Evolutionary conservation across 768 basidiomycete species (phyloP).

Genomic region (Exidia glandulosa): DNA sequence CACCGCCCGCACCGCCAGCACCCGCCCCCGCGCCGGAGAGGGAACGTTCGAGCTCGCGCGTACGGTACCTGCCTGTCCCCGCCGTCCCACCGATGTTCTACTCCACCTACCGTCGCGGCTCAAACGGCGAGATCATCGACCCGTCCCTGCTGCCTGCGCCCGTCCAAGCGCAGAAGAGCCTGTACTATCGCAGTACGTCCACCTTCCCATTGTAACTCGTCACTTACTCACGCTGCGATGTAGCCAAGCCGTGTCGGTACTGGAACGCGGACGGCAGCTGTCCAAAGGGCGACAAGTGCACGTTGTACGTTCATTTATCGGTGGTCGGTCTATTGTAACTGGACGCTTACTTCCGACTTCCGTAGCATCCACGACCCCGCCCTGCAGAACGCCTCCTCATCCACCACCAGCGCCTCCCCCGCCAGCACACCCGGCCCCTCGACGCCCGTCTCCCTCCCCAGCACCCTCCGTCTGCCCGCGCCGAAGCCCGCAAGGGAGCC

Average conservation of each 20-base stretch:
- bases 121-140: neutral
- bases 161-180: neutral
- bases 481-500: slow-evolving; percentile 32
- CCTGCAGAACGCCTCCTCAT: slow-evolving; percentile 5
- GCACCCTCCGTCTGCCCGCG: slow-evolving; percentile 19
- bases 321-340: neutral
- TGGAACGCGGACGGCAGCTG: slow-evolving; percentile 35
- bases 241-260: slow-evolving; percentile 54
- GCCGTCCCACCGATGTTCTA: neutral
- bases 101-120: neutral
- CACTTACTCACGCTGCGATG: no score
- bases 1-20: neutral
- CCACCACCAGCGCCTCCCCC: slow-evolving; percentile 3
- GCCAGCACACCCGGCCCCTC: neutral
- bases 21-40: neutral
- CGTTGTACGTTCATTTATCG: slow-evolving; percentile 35
- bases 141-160: neutral
- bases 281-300: slow-evolving; percentile 43
- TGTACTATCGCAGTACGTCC: slow-evolving; percentile 1
- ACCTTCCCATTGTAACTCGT: no score
- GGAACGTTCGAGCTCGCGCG: no score
- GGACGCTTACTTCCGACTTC: neutral
- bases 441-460: neutral
- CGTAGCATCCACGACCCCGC: slow-evolving; percentile 1
- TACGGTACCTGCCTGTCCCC: neutral